Evolutionary conservation across 495 filamentous ascomycete genomes (phyloP).

Genomic region (Symbiotaphrina buchneri): DNA sequence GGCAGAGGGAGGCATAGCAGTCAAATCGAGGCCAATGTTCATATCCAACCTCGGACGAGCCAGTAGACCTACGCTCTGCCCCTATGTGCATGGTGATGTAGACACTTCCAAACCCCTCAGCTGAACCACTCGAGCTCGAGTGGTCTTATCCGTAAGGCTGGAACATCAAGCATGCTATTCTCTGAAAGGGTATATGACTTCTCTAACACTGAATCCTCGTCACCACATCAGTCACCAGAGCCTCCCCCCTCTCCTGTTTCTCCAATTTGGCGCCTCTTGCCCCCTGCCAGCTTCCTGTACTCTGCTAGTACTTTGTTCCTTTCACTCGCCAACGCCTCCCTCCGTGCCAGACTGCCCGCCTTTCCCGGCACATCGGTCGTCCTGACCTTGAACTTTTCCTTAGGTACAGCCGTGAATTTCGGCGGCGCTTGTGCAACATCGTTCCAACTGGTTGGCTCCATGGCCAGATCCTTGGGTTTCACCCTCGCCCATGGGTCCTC

Average conservation of each 20-base stretch:
- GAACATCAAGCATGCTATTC: too few relatives aligned
- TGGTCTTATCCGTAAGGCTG: too few relatives aligned
- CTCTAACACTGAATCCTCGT: too few relatives aligned
- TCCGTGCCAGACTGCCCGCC: conserved; percentile 55
- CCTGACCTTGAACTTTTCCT: conserved; percentile 50
- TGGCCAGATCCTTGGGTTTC: conserved; percentile 16
- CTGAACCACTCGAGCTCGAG: too few relatives aligned
- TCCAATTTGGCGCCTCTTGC: neutral
- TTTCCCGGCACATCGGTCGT: conserved; percentile 52
- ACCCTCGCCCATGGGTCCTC: conserved; percentile 72
- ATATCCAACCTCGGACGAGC: too few relatives aligned
- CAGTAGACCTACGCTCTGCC: too few relatives aligned
- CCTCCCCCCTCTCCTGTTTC: neutral
- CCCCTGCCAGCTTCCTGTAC: neutral
- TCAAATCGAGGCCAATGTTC: too few relatives aligned
- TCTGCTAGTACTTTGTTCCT: neutral
- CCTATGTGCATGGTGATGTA: too few relatives aligned
- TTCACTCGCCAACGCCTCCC: conserved; percentile 64
- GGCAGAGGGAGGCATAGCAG: too few relatives aligned
- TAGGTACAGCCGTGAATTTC: conserved; percentile 36
- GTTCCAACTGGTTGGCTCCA: conserved; percentile 36
- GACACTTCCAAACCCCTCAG: too few relatives aligned
- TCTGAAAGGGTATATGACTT: too few relatives aligned
- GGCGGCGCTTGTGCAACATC: conserved; percentile 73
- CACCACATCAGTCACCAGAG: too few relatives aligned